These are phyloP conservation scores for Magnolia officinalis DNA, from an alignment of 164 flowering plant species.

Conservation along the genomic window DNA sequence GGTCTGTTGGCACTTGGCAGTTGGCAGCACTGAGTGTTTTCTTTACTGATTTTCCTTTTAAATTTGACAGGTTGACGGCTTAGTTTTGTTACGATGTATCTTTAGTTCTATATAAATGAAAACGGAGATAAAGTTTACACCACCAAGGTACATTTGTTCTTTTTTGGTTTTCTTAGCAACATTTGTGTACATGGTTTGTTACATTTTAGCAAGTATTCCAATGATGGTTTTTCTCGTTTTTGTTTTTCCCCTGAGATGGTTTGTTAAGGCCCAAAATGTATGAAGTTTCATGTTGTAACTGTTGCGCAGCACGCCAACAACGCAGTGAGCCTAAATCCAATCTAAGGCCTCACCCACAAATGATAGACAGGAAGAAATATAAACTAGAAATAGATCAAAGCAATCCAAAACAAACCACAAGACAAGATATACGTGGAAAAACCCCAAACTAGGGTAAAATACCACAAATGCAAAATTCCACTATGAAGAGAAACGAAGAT, in stretches of 20 bases:
- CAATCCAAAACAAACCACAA: no score
- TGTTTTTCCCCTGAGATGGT: background rate
- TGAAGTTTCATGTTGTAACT: background rate
- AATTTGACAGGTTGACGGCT: conserved; percentile 11
- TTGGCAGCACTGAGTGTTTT: background rate
- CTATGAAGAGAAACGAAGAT: no score
- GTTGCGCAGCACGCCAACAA: no score
- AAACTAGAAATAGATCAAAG: no score
- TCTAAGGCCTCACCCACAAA: no score
- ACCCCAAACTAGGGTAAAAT: no score
- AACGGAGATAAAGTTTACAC: conserved; percentile 94
- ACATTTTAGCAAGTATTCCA: background rate
- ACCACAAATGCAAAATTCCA: no score
- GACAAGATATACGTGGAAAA: no score
- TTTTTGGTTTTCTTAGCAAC: background rate
- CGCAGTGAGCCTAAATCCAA: no score
- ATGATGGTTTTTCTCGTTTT: background rate
- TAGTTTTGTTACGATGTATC: conserved; percentile 50
- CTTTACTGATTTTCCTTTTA: background rate
- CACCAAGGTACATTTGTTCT: conserved; percentile 48
- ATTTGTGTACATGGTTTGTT: background rate
- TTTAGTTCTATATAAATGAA: conserved; percentile 80
- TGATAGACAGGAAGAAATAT: no score
- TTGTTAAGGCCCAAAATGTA: background rate
- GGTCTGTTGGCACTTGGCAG: no score